Evolutionary conservation across 2,329 filamentous ascomycete genomes (phyloP).

Genomic region (Pyricularia sp.): DNA sequence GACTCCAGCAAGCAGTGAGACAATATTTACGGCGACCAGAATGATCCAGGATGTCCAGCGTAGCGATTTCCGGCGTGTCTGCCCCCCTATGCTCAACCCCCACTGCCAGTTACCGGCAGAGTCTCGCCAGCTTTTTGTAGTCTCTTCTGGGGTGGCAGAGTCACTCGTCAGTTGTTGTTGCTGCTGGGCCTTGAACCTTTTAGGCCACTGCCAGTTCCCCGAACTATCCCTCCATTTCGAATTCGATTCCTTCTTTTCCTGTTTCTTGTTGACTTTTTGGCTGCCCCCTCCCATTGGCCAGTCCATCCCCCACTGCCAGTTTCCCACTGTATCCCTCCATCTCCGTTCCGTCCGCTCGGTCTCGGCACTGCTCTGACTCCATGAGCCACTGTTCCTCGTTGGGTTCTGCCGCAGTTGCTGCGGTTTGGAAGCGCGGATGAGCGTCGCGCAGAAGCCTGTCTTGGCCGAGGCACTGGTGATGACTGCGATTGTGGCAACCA

Average conservation of each 20-base stretch:
- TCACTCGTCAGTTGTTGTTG: no score
- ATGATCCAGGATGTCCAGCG: neutral
- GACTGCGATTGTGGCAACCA: constrained; percentile 2
- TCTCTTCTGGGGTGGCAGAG: neutral
- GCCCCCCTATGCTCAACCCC: neutral
- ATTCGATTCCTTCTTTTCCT: neutral
- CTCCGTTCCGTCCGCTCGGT: neutral
- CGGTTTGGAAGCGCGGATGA: neutral
- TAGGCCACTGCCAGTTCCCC: neutral
- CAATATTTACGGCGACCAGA: neutral
- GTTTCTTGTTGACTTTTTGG: neutral
- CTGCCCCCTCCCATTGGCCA: neutral
- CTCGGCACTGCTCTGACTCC: neutral
- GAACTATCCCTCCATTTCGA: neutral
- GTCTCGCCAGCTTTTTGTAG: neutral
- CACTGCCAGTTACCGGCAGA: neutral
- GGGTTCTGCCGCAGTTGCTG: neutral
- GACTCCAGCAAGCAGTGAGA: neutral
- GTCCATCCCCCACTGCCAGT: neutral
- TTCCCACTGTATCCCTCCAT: neutral
- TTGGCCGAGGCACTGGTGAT: neutral
- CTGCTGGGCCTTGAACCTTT: neutral
- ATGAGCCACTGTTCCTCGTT: neutral
- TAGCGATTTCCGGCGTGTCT: neutral
- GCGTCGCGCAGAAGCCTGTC: constrained; percentile 1